Conservation (phyloP, 352 stramenopile genomes). For the Phytophthora kernoviae region DNA sequence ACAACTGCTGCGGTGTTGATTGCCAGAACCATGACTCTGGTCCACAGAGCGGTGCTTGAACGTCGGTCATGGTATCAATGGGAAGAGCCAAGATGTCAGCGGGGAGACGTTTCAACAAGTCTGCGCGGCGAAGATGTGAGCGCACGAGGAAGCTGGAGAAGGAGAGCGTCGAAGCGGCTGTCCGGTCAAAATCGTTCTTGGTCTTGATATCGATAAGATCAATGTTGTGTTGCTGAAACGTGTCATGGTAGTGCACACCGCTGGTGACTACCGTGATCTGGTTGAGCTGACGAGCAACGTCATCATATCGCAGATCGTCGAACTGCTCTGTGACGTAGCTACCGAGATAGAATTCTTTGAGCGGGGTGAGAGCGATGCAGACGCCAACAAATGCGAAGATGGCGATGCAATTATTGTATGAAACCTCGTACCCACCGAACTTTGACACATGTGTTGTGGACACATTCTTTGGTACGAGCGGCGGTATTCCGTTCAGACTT, state of each 20-base stretch:
- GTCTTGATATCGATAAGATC: constrained; percentile 33
- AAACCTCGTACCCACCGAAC: constrained; percentile 17
- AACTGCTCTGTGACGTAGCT: constrained; percentile 49
- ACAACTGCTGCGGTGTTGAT: constrained; percentile 37
- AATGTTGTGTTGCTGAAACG: constrained; percentile 28
- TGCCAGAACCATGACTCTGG: constrained; percentile 15
- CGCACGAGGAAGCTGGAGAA: constrained; percentile 41
- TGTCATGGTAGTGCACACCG: constrained; percentile 42
- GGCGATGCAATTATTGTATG: constrained; percentile 26
- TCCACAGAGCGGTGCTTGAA: constrained; percentile 41
- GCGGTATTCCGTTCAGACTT: neutral
- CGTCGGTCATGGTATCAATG: constrained; percentile 44
- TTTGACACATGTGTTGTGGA: neutral
- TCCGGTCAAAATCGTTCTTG: constrained; percentile 15
- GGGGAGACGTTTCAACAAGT: constrained; percentile 29
- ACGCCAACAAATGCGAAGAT: constrained; percentile 26
- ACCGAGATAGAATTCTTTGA: constrained; percentile 51
- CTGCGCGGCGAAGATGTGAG: constrained; percentile 31
- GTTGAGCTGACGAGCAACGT: constrained; percentile 35
- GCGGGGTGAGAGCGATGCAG: constrained; percentile 24
- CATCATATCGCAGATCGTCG: constrained; percentile 44
- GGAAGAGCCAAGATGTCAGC: constrained; percentile 14
- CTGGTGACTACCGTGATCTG: constrained; percentile 36
- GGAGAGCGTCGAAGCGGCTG: constrained; percentile 8
- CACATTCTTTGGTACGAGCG: neutral